Percentiles rank a stretch among this genome's conserved stretches.
Conservation (phyloP, 345 rosid species). For the Ricinus communis region DNA sequence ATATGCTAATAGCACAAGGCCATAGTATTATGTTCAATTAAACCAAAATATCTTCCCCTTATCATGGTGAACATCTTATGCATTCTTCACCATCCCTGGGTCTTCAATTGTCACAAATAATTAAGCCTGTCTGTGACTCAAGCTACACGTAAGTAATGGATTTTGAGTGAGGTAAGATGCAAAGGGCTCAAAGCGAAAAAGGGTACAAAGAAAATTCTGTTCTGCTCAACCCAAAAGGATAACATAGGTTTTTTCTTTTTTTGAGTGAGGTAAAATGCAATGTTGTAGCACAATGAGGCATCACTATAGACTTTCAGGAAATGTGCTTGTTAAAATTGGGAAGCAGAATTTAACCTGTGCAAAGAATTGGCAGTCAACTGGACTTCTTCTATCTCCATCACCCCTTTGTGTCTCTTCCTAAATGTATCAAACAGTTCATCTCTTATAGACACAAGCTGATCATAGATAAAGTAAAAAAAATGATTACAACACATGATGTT, state of each 20-base stretch:
- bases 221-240: background rate
- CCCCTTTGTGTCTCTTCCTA: slow-evolving; percentile 89
- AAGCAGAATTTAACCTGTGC: slow-evolving; percentile 52
- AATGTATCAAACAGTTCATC: slow-evolving; percentile 96
- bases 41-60: background rate
- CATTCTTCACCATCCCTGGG: background rate
- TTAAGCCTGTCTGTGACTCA: background rate
- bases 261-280: background rate
- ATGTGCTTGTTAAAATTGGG: background rate
- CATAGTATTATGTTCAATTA: background rate
- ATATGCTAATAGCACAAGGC: background rate
- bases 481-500: slow-evolving; percentile 3
- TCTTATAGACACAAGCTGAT: slow-evolving; percentile 79
- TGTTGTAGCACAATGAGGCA: background rate
- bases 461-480: slow-evolving; percentile 21
- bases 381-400: slow-evolving; percentile 87
- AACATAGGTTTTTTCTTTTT: background rate
- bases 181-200: background rate
- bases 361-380: slow-evolving; percentile 79
- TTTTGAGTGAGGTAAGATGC: background rate
- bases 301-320: background rate
- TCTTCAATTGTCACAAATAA: background rate
- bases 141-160: background rate
- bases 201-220: no score
- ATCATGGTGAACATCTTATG: slow-evolving; percentile 1